Base-by-base conservation (phyloP, 164 flowering plant genomes). In the grape (Vitis vinifera) region DNA sequence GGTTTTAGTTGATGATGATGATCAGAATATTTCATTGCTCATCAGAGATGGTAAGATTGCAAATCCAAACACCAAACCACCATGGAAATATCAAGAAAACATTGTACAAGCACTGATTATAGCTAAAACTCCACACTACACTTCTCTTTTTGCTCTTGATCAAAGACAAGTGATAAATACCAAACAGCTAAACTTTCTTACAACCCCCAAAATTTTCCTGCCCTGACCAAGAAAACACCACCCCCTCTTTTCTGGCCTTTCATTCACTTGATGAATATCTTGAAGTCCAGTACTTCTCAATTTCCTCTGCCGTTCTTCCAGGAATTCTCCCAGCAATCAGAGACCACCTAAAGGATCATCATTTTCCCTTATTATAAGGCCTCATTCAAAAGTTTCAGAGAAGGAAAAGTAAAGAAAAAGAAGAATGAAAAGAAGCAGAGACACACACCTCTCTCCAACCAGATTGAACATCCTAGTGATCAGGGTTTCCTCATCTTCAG, bases 321-420 rank as follows among this genome's bases (percentile, higher is more conserved):
- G 91, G 91, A 68, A 86, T 84, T 73, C 91, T 78, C 63, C 91
- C 91, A 37, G 89, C 85, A 75, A 85, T 87, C 55, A 85, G 65
- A 70, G 86, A 61, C 89, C 91, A 85, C 77, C 90, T 87, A 51
- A 55, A 23, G 50, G n/a, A 16, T 23, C 9, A 15, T 50, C 14
- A 23, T 23, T 6, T 58, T 19, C 23, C 30, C 4, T 9, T 31
- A 6, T 17, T 17, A 70, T 53, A 58, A 52, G 44, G 27, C 27
- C 49, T 47, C 48, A 13, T 2, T 10, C 8, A 19, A 17, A 12
- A 48, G 30, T 10, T 19, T 12, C 10, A 5, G 8, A 53, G 30
- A 30, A 11, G 3, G 27, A 23, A 4, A 16, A 49, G 19, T 37
- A 3, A 49, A 6, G 11, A 59, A 49, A 10, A 63, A 0, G 67